These are phyloP conservation scores for Sphenostylis stenocarpa DNA, from an alignment of 306 rosid genomes.

Conservation along the genomic window DNA sequence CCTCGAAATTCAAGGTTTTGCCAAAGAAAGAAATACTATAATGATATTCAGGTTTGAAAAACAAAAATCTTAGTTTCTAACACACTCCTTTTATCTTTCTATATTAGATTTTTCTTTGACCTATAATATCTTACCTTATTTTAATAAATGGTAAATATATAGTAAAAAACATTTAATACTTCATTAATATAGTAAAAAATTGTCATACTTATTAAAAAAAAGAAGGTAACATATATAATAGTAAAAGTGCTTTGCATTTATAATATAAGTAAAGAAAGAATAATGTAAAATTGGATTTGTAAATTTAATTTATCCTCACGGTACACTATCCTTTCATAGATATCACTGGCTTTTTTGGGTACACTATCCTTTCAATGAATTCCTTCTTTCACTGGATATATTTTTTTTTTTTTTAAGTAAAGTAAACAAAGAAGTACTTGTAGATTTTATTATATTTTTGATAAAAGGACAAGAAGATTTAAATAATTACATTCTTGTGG, in stretches of 20 bases:
- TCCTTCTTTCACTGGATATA: too few species aligned
- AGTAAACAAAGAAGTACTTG: background rate
- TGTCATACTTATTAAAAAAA: too few species aligned
- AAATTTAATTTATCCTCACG: background rate
- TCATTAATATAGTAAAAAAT: too few species aligned
- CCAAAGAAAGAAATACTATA: too few species aligned
- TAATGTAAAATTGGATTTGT: background rate
- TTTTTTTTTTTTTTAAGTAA: background rate
- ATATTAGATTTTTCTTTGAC: too few species aligned
- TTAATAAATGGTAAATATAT: too few species aligned
- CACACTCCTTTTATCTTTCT: background rate
- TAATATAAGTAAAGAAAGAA: background rate
- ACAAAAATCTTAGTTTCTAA: background rate
- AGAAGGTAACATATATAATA: background rate
- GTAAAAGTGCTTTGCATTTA: background rate
- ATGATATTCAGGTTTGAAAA: too few species aligned
- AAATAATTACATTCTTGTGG: constrained; percentile 33
- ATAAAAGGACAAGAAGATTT: background rate
- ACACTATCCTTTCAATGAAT: background rate
- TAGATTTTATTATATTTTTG: background rate
- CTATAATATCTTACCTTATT: too few species aligned
- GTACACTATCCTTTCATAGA: background rate
- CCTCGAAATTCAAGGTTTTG: background rate
- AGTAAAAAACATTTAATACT: too few species aligned
- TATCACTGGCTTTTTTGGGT: background rate